These are phyloP conservation scores for Pugionium cornutum DNA, from an alignment of 345 rosid genomes.

Conservation along the genomic window DNA sequence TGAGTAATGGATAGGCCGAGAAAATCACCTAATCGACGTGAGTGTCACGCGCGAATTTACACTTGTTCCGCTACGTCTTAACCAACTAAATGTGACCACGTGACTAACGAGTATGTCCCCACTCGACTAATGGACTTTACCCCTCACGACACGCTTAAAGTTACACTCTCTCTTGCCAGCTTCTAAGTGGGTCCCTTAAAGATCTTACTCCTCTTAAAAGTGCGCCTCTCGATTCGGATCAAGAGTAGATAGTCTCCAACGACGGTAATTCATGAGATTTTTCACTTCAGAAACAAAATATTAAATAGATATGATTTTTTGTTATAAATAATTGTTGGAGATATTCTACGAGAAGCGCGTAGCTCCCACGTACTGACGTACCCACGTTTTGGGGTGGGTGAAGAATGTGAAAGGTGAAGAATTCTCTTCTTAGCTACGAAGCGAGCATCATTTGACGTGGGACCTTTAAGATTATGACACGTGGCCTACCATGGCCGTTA, in stretches of 20 bases:
- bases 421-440: background rate
- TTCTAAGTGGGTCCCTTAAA: constrained; percentile 30
- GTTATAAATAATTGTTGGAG: no score
- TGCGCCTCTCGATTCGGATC: constrained; percentile 26
- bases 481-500: constrained; percentile 38
- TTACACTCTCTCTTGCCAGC: constrained; percentile 41
- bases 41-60: constrained; percentile 43
- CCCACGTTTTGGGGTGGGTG: no score
- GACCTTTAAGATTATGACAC: constrained; percentile 40
- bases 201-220: constrained; percentile 32
- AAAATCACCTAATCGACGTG: constrained; percentile 50
- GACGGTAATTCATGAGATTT: no score
- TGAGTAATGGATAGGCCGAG: constrained; percentile 42
- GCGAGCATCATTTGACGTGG: constrained; percentile 43
- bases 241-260: no score
- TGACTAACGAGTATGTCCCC: constrained; percentile 28
- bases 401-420: no score
- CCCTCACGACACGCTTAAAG: constrained; percentile 33
- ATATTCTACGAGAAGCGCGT: constrained; percentile 16
- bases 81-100: constrained; percentile 57
- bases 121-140: background rate
- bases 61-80: constrained; percentile 16
- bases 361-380: constrained; percentile 30
- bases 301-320: no score
- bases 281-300: no score